Percentiles rank a stretch among this genome's conserved stretches.
These are phyloP conservation scores for Blastobotrys chiropterorum DNA, from an alignment of 805 yeast genomes.

Conservation along the genomic window DNA sequence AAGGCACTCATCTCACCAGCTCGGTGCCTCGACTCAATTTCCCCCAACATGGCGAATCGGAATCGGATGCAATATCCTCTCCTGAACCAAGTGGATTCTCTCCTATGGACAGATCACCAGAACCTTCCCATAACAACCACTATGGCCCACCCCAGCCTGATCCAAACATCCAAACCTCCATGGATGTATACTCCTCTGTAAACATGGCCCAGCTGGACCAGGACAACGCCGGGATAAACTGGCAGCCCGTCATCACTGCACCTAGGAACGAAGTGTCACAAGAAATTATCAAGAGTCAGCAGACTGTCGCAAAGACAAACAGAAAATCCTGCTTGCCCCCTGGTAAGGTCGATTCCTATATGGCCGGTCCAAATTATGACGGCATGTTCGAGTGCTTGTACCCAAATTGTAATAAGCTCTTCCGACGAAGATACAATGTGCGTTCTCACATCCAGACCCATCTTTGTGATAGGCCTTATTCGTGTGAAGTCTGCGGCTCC, in stretches of 20 bases:
- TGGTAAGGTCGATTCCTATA: slow-evolving; percentile 79
- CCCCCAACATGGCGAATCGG: neutral
- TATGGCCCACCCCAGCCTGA: neutral
- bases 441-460: slow-evolving; percentile 97
- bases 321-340: slow-evolving; percentile 67
- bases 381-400: slow-evolving; percentile 69
- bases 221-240: slow-evolving; percentile 26
- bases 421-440: slow-evolving; percentile 84
- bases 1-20: neutral
- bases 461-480: slow-evolving; percentile 86
- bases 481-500: slow-evolving; percentile 68
- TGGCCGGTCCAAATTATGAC: slow-evolving; percentile 71
- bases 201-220: slow-evolving; percentile 22
- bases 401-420: slow-evolving; percentile 72
- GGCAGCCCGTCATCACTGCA: slow-evolving; percentile 34
- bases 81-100: slow-evolving; percentile 3
- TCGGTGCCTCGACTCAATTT: neutral
- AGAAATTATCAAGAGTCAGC: slow-evolving; percentile 29
- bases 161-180: slow-evolving; percentile 3
- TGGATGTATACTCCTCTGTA: slow-evolving; percentile 19
- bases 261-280: slow-evolving; percentile 29
- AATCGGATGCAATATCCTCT: slow-evolving; percentile 2
- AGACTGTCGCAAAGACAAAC: slow-evolving; percentile 31
- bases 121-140: neutral
- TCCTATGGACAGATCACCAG: neutral